Evolutionary conservation across 1,284 basidiomycete genomes (phyloP).

Genomic region (Gomphus bonarii): DNA sequence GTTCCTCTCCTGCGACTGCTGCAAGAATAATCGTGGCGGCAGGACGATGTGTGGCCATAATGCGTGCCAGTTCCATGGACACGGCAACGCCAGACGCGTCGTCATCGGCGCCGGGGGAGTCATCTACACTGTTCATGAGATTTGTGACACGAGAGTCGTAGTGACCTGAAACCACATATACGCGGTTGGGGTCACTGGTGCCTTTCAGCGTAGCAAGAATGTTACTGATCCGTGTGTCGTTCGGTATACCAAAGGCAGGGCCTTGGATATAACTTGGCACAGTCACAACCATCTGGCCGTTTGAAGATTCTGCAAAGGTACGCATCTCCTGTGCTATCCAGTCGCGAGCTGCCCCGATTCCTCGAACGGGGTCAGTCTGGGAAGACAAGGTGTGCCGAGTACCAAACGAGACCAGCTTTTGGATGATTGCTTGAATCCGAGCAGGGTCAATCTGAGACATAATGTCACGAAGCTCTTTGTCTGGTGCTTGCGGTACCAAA

Average conservation of each 20-base stretch:
- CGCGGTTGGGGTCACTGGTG: conserved; percentile 34
- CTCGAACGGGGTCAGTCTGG: conserved; percentile 39
- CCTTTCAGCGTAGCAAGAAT: conserved; percentile 40
- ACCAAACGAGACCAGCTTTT: conserved; percentile 42
- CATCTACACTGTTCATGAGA: conserved; percentile 30
- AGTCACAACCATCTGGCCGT: conserved; percentile 35
- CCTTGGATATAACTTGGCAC: conserved; percentile 37
- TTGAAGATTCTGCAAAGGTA: conserved; percentile 29
- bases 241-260: conserved; percentile 26
- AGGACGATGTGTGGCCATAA: conserved; percentile 32
- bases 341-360: conserved; percentile 44
- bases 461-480: conserved; percentile 32
- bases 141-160: conserved; percentile 39
- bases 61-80: conserved; percentile 38
- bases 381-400: conserved; percentile 41
- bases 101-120: conserved; percentile 39
- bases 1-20: conserved; percentile 43
- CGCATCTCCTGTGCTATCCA: conserved; percentile 41
- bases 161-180: conserved; percentile 44
- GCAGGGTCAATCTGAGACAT: conserved; percentile 34
- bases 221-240: conserved; percentile 36
- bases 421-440: conserved; percentile 35
- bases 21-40: conserved; percentile 42
- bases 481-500: conserved; percentile 32
- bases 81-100: conserved; percentile 44